These are phyloP conservation scores for Podila epigama DNA, from an alignment of 192 early-diverging fungal species.

Conservation along the genomic window DNA sequence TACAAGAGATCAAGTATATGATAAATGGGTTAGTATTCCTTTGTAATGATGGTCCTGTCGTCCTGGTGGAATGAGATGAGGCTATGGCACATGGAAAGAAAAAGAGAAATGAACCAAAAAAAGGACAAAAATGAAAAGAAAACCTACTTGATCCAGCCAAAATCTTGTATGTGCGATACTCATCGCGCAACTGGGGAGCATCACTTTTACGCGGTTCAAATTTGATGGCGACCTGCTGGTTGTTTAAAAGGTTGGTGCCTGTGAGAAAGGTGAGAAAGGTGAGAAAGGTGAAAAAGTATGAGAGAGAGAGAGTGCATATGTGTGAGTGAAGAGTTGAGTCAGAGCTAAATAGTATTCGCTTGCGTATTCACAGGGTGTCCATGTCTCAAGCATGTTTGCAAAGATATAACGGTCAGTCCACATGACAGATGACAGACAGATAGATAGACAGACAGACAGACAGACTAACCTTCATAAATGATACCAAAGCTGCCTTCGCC, in stretches of 20 bases:
- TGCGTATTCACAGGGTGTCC: no score
- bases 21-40: not conserved
- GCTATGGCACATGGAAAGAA: not conserved
- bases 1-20: constrained; percentile 13
- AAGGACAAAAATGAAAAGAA: constrained; percentile 14
- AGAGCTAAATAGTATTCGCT: not conserved
- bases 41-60: no score
- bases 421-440: no score
- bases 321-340: not conserved
- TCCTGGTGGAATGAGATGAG: no score
- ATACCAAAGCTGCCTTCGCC: constrained; percentile 98
- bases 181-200: constrained; percentile 95
- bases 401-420: no score
- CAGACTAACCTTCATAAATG: constrained; percentile 91
- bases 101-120: not conserved
- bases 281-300: not conserved
- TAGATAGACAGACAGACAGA: no score
- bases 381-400: no score
- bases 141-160: constrained; percentile 72
- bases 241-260: constrained; percentile 88
- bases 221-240: constrained; percentile 95
- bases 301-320: not conserved
- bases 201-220: constrained; percentile 96
- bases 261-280: not conserved
- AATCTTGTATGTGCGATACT: constrained; percentile 95